These are phyloP conservation scores for Thoreauomyces humboldtii DNA, from an alignment of 192 early-diverging fungal species.

Conservation along the genomic window DNA sequence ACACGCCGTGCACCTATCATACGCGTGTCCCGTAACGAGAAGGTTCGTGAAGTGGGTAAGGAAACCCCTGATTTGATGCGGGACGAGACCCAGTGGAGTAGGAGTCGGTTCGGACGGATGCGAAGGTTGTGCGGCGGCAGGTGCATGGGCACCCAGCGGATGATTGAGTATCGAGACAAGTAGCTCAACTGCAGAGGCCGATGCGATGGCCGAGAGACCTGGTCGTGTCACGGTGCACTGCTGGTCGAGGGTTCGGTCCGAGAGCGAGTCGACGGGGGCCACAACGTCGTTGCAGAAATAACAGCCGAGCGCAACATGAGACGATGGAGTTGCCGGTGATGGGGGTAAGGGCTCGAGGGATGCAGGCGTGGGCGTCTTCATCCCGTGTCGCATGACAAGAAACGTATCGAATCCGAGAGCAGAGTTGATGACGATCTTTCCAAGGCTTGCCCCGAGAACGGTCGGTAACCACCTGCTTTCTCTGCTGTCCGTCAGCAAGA, in stretches of 20 bases:
- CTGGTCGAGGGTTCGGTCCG: conserved; percentile 92
- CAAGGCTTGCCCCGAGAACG: conserved; percentile 66
- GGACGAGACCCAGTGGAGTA: conserved; percentile 67
- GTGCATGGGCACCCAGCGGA: conserved; percentile 54
- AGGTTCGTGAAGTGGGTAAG: conserved; percentile 82
- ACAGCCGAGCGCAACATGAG: conserved; percentile 86
- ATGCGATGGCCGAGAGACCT: conserved; percentile 86
- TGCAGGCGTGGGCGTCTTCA: conserved; percentile 15
- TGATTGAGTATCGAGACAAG: conserved; percentile 86
- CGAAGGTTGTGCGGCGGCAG: conserved; percentile 47
- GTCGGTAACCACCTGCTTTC: conserved; percentile 97
- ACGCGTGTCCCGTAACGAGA: conserved; percentile 78
- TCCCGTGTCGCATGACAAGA: conserved; percentile 94
- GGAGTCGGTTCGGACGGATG: conserved; percentile 37
- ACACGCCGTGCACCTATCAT: conserved; percentile 89
- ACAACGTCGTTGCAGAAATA: conserved; percentile 99
- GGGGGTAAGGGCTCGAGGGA: conserved; percentile 6
- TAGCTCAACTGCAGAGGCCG: conserved; percentile 86
- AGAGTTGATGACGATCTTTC: conserved; percentile 83
- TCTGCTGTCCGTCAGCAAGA: conserved; percentile 90
- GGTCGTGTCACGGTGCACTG: conserved; percentile 98
- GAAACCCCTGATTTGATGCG: conserved; percentile 95
- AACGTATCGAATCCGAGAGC: conserved; percentile 96
- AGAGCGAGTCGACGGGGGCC: conserved; percentile 90
- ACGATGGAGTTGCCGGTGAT: too few species aligned